These are phyloP conservation scores for Penicillium rolfsii DNA, from an alignment of 2,329 filamentous ascomycete species.

Conservation along the genomic window DNA sequence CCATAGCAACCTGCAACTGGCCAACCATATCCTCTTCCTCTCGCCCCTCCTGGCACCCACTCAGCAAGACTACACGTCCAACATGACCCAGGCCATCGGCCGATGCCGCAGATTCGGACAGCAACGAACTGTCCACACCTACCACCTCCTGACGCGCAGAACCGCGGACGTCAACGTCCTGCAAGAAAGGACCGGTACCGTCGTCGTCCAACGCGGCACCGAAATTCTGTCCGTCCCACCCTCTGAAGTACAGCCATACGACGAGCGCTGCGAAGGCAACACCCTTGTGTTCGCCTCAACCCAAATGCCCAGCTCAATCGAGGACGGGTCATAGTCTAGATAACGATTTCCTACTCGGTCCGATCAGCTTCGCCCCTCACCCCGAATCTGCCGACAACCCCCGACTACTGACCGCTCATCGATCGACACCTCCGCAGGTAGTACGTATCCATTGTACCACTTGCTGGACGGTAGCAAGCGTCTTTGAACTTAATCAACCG, in stretches of 20 bases:
- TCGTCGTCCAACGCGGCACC: constrained; percentile 33
- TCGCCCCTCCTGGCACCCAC: constrained; percentile 56
- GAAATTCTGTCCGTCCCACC: constrained; percentile 23
- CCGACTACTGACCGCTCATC: background rate
- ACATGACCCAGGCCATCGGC: constrained; percentile 67
- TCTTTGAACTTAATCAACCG: background rate
- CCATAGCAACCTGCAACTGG: constrained; percentile 62
- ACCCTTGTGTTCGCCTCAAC: background rate
- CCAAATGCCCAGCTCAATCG: background rate
- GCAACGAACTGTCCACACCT: constrained; percentile 59
- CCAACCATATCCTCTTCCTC: constrained; percentile 68
- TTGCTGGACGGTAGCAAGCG: background rate
- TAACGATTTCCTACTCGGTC: background rate
- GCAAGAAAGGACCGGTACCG: constrained; percentile 37
- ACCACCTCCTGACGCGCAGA: constrained; percentile 51
- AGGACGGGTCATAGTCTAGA: background rate
- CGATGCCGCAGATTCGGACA: constrained; percentile 63
- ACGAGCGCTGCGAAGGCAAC: background rate
- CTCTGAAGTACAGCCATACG: background rate
- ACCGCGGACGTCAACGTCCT: constrained; percentile 53
- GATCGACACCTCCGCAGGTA: background rate
- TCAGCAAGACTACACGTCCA: constrained; percentile 59
- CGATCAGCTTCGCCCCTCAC: background rate
- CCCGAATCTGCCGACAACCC: background rate
- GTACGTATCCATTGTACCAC: background rate